These are phyloP conservation scores for Orbilia blumenaviensis DNA, from an alignment of 2,329 filamentous ascomycete species.

Conservation along the genomic window DNA sequence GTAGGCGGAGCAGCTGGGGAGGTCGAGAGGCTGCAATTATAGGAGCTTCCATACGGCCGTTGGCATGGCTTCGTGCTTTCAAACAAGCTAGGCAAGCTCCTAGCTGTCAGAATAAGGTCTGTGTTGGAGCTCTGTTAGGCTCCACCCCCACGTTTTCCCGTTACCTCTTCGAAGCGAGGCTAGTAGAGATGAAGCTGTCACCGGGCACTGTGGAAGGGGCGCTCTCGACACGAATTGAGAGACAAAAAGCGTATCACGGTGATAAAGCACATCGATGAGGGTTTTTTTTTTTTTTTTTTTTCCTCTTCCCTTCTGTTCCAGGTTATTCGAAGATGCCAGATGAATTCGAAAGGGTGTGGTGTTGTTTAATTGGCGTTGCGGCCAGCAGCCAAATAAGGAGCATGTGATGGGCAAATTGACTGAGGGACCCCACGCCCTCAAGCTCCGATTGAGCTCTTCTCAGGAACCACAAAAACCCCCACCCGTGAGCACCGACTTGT, in stretches of 20 bases:
- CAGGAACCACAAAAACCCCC: slow-evolving; percentile 26
- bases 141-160: slow-evolving; percentile 29
- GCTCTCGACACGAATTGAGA: slow-evolving; percentile 40
- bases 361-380: slow-evolving; percentile 38
- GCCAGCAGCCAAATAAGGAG: slow-evolving; percentile 12
- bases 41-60: slow-evolving; percentile 16
- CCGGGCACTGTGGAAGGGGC: slow-evolving; percentile 15
- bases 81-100: background rate
- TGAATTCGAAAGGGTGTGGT: slow-evolving; percentile 18
- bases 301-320: background rate
- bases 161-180: slow-evolving; percentile 40
- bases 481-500: slow-evolving; percentile 22
- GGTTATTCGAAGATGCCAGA: background rate
- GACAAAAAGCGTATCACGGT: slow-evolving; percentile 25
- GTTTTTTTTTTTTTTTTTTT: slow-evolving; percentile 1
- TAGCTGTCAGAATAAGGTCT: background rate
- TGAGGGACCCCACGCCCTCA: slow-evolving; percentile 27
- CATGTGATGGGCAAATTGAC: slow-evolving; percentile 27
- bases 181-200: slow-evolving; percentile 15
- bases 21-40: slow-evolving; percentile 19
- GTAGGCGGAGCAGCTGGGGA: slow-evolving; percentile 34
- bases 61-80: background rate
- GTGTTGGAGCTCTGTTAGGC: slow-evolving; percentile 31
- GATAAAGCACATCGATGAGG: slow-evolving; percentile 3
- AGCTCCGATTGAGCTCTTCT: slow-evolving; percentile 31